Conservation (phyloP, 306 rosid genomes). For the Cucumis sativus region DNA sequence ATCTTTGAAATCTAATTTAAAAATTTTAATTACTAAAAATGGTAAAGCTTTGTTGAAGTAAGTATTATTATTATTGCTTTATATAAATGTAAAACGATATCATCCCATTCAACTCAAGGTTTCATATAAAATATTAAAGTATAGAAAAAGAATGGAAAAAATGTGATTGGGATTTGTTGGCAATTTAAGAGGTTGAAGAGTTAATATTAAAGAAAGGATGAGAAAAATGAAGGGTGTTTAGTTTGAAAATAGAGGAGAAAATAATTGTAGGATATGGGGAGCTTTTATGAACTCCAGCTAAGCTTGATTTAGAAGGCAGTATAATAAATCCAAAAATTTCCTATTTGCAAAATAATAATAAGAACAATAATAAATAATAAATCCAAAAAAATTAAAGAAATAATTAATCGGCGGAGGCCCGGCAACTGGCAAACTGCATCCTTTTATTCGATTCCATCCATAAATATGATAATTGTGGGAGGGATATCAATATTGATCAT, state of each 20-base stretch:
- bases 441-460: conserved; percentile 4
- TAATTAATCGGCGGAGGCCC: not conserved
- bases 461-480: not conserved
- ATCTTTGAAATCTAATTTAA: too few relatives aligned
- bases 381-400: not conserved
- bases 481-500: not conserved
- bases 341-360: too few relatives aligned
- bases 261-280: not conserved
- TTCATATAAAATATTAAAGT: too few relatives aligned
- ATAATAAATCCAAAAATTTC: not conserved
- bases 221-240: not conserved
- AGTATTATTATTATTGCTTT: not conserved
- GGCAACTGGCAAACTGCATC: not conserved
- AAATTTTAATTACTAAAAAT: too few relatives aligned
- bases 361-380: not conserved
- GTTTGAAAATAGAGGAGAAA: not conserved
- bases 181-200: not conserved
- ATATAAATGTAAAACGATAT: too few relatives aligned
- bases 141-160: too few relatives aligned
- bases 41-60: not conserved
- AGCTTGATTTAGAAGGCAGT: not conserved
- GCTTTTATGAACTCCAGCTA: not conserved
- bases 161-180: not conserved
- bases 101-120: too few relatives aligned
- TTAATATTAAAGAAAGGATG: not conserved